Evolutionary conservation across 768 basidiomycete species (phyloP).

Genomic region (Rhodosporidiobolus sp.): DNA sequence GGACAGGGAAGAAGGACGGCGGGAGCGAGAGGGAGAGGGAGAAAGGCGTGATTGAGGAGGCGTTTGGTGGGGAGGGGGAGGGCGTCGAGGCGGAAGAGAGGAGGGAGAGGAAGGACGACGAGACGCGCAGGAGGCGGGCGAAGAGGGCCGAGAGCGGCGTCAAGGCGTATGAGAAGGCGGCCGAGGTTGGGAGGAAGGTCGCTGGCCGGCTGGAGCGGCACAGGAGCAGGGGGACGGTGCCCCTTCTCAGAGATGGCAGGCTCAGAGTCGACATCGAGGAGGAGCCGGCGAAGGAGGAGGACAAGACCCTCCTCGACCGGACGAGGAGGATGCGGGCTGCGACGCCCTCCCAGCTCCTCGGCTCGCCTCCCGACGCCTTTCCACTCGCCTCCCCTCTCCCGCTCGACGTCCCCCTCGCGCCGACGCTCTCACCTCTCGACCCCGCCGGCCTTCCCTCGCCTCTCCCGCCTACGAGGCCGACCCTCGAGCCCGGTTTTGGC

Average conservation of each 20-base stretch:
- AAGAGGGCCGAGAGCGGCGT: constrained; percentile 8
- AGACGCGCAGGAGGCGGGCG: neutral
- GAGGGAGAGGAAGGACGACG: neutral
- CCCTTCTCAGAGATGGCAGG: neutral
- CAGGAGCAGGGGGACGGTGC: neutral
- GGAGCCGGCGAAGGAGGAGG: neutral
- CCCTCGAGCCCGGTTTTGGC: neutral
- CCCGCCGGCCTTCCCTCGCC: constrained; percentile 49
- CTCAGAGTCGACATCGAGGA: too few relatives aligned
- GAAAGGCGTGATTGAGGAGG: neutral
- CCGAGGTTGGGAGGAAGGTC: neutral
- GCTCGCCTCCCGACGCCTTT: constrained; percentile 31
- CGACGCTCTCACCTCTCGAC: constrained; percentile 58
- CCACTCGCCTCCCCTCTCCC: constrained; percentile 39
- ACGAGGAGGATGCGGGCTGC: neutral
- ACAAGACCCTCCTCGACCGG: neutral
- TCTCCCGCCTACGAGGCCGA: constrained; percentile 63
- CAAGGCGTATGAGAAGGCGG: neutral
- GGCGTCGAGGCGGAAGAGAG: neutral
- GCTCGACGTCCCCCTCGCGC: constrained; percentile 54
- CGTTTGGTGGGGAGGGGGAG: neutral
- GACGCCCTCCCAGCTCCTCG: constrained; percentile 1
- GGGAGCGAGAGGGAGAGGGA: too few relatives aligned
- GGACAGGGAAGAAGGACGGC: too few relatives aligned
- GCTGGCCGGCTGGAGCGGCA: constrained; percentile 3